Evolutionary conservation across 768 basidiomycete species (phyloP).

Genomic region (Tulasnella sp.): DNA sequence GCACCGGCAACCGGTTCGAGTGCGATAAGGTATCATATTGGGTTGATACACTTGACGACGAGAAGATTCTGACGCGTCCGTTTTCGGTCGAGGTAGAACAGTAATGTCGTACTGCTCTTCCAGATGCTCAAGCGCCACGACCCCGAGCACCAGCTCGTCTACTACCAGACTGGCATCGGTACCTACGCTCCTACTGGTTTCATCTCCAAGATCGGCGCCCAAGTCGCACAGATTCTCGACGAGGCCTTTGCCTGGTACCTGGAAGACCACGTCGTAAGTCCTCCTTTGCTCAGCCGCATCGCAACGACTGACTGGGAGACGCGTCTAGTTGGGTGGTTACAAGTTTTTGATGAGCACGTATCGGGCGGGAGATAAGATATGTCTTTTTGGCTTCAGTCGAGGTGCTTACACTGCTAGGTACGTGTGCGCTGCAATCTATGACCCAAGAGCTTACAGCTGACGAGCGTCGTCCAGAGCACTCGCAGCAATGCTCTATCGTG

Average conservation of each 20-base stretch:
- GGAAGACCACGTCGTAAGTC: constrained; percentile 54
- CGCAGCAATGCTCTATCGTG: constrained; percentile 36
- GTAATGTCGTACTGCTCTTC: constrained; percentile 74
- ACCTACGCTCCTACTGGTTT: constrained; percentile 46
- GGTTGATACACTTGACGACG: neutral
- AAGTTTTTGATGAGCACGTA: constrained; percentile 32
- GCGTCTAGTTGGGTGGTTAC: constrained; percentile 32
- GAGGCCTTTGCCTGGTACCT: constrained; percentile 77
- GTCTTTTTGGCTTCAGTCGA: constrained; percentile 83
- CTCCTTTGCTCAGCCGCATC: constrained; percentile 45
- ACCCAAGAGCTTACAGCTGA: no score
- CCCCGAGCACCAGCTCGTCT: constrained; percentile 59
- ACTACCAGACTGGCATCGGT: constrained; percentile 64
- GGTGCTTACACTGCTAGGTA: constrained; percentile 60
- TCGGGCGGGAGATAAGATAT: constrained; percentile 68
- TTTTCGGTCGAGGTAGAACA: constrained; percentile 54
- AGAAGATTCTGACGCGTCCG: neutral
- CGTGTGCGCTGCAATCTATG: neutral
- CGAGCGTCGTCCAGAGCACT: neutral
- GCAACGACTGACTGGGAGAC: constrained; percentile 51
- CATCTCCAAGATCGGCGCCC: constrained; percentile 62
- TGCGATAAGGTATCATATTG: constrained; percentile 10
- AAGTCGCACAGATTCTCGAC: constrained; percentile 62
- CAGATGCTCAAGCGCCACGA: constrained; percentile 63
- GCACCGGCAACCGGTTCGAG: constrained; percentile 35